phyloP scores from a whole-genome alignment of 352 stramenopile genomes.

The Phytophthora sansomeana region DNA sequence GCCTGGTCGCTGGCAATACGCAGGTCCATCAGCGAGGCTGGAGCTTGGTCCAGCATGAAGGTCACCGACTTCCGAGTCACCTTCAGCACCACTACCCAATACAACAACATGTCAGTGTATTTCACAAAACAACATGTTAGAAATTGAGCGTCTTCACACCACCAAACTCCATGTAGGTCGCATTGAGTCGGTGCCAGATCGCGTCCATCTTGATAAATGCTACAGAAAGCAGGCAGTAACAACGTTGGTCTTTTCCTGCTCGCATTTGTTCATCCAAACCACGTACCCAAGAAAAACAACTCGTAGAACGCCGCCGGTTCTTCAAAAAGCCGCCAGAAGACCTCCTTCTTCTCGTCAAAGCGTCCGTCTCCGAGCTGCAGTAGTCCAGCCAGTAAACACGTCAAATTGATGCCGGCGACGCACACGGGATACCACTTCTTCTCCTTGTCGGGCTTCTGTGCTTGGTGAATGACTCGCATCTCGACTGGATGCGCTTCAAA shows the following conservation, averaged over 20 bases:
- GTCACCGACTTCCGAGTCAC: slow-evolving; percentile 63
- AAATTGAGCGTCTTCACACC: slow-evolving; percentile 35
- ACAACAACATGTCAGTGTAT: slow-evolving; percentile 9
- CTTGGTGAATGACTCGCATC: slow-evolving; percentile 68
- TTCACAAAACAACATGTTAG: not conserved
- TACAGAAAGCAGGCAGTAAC: slow-evolving; percentile 4
- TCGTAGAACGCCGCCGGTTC: slow-evolving; percentile 88
- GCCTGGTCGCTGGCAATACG: slow-evolving; percentile 60
- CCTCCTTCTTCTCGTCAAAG: slow-evolving; percentile 46
- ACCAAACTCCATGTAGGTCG: slow-evolving; percentile 89
- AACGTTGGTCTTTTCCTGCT: no score
- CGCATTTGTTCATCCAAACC: no score
- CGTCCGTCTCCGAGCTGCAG: slow-evolving; percentile 73
- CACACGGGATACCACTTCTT: slow-evolving; percentile 83
- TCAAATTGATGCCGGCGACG: slow-evolving; percentile 87
- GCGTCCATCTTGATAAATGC: slow-evolving; percentile 88
- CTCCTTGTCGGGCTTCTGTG: slow-evolving; percentile 49
- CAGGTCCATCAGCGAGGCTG: slow-evolving; percentile 63
- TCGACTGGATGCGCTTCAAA: slow-evolving; percentile 78
- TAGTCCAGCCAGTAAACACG: slow-evolving; percentile 77
- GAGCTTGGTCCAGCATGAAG: slow-evolving; percentile 67
- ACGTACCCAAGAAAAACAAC: slow-evolving; percentile 68
- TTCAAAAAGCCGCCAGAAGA: slow-evolving; percentile 82
- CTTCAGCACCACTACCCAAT: slow-evolving; percentile 75
- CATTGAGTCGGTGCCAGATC: slow-evolving; percentile 81